phyloP scores from a whole-genome alignment of 768 basidiomycete species.

The Suillus alpinus region DNA sequence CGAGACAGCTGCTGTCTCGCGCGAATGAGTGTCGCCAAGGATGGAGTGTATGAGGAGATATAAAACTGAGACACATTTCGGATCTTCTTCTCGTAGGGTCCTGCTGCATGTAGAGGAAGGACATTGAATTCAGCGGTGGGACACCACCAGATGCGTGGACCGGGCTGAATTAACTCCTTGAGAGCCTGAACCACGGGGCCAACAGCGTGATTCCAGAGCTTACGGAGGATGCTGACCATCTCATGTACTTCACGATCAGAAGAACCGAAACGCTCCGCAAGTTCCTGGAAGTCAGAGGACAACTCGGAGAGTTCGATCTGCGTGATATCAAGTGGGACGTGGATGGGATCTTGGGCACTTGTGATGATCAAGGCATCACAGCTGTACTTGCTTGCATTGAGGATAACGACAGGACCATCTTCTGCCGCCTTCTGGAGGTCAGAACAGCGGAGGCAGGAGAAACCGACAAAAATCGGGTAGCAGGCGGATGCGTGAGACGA shows the following conservation, averaged over 20 bases:
- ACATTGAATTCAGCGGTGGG: not conserved
- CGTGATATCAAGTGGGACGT: not conserved
- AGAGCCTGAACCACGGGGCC: not conserved
- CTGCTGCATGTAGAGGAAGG: constrained; percentile 12
- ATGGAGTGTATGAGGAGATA: constrained; percentile 12
- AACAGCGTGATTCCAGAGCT: too few relatives aligned
- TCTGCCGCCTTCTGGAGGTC: constrained; percentile 2
- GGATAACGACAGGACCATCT: constrained; percentile 1
- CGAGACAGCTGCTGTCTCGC: not conserved
- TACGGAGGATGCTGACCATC: not conserved
- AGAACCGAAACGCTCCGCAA: not conserved
- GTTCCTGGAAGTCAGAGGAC: not conserved
- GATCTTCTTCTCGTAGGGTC: not conserved
- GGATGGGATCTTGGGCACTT: not conserved
- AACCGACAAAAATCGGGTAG: constrained; percentile 10
- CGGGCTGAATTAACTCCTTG: not conserved
- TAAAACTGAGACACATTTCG: not conserved
- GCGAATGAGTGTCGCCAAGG: constrained; percentile 4
- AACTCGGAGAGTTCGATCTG: not conserved
- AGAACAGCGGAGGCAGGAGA: constrained; percentile 8
- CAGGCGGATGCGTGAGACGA: constrained; percentile 9
- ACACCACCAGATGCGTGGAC: constrained; percentile 11
- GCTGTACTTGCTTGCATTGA: not conserved
- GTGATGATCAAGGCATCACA: constrained; percentile 6
- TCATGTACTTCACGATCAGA: not conserved